A percentile compares a stretch with the other conserved stretches of the same genome.
Conservation (phyloP, 805 yeast genomes). For the Sugiyamaella boreocaroliniensis region DNA sequence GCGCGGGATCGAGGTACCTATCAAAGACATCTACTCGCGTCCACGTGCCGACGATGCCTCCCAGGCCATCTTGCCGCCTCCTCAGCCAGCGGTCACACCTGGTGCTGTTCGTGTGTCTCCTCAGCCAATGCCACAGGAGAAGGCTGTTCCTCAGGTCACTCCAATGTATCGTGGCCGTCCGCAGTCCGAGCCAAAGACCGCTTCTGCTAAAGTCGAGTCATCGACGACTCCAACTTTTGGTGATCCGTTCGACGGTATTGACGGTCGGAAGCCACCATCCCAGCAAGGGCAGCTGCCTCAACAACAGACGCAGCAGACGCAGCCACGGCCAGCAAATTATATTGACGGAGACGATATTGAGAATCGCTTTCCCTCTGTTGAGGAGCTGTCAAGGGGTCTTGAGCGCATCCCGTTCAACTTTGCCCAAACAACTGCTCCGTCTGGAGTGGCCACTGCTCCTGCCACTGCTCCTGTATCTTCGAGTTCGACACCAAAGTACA, state of each 20-base stretch:
- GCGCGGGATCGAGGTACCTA: constrained; percentile 48
- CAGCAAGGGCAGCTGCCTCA: not conserved
- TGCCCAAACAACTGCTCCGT: constrained; percentile 1
- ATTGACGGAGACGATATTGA: constrained; percentile 14
- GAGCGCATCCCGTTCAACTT: constrained; percentile 15
- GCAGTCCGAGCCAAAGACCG: constrained; percentile 3
- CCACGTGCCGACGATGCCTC: not conserved
- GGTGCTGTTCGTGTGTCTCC: not conserved
- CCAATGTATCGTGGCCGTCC: constrained; percentile 25
- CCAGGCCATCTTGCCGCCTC: not conserved
- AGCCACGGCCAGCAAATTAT: not conserved
- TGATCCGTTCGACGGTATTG: constrained; percentile 17
- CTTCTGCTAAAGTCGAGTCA: not conserved
- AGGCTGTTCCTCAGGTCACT: constrained; percentile 16
- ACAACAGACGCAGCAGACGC: not conserved
- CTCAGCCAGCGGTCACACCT: not conserved
- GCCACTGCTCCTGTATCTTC: constrained; percentile 1
- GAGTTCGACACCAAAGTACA: not conserved
- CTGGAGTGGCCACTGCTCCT: not conserved
- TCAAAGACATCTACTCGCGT: constrained; percentile 28
- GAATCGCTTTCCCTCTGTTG: constrained; percentile 30
- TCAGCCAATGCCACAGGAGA: not conserved
- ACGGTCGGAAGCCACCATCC: not conserved
- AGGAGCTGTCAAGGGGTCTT: constrained; percentile 25
- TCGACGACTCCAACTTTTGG: constrained; percentile 2